Percentiles rank a stretch among this genome's conserved stretches.
Evolutionary conservation across 1,284 basidiomycete genomes (phyloP).

Genomic region (Anthracocystis setariae): DNA sequence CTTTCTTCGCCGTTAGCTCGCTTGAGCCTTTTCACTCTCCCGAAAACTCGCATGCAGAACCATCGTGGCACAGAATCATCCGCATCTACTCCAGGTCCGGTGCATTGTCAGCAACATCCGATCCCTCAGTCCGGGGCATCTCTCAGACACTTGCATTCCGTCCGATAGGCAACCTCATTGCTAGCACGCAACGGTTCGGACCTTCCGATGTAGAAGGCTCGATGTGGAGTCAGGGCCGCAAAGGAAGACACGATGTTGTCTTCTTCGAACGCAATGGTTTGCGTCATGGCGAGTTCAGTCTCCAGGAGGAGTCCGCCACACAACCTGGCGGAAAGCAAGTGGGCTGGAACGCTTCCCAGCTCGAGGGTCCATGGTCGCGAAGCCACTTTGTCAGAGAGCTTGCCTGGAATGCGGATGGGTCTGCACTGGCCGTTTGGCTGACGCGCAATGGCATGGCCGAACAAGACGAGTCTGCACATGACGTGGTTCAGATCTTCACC

Average conservation of each 20-base stretch:
- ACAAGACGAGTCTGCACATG: conserved; percentile 1
- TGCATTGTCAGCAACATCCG: conserved; percentile 83
- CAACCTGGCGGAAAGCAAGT: conserved; percentile 61
- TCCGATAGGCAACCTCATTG: conserved; percentile 86
- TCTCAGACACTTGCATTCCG: conserved; percentile 86
- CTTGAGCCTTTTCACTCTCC: conserved; percentile 69
- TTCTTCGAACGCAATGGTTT: conserved; percentile 97
- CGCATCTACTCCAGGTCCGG: conserved; percentile 73
- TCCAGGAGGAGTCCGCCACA: conserved; percentile 72
- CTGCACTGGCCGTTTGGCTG: conserved; percentile 85
- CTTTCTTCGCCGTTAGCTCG: conserved; percentile 85
- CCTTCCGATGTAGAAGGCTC: conserved; percentile 71
- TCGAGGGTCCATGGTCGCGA: conserved; percentile 27
- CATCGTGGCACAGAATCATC: conserved; percentile 80
- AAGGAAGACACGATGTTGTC: conserved; percentile 81
- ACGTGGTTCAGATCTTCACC: conserved; percentile 85
- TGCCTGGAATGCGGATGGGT: conserved; percentile 88
- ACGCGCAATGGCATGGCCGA: conserved; percentile 49
- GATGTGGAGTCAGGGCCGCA: conserved; percentile 52
- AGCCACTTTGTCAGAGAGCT: conserved; percentile 77
- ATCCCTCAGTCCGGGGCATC: conserved; percentile 79
- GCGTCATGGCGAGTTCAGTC: conserved; percentile 85
- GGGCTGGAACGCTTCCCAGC: conserved; percentile 21
- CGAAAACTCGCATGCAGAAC: conserved; percentile 7
- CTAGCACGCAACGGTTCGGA: conserved; percentile 82